Evolutionary conservation across 345 rosid species (phyloP), one percentile per base, ranked within the genome.

Genomic region (Gossypium thurberi): DNA sequence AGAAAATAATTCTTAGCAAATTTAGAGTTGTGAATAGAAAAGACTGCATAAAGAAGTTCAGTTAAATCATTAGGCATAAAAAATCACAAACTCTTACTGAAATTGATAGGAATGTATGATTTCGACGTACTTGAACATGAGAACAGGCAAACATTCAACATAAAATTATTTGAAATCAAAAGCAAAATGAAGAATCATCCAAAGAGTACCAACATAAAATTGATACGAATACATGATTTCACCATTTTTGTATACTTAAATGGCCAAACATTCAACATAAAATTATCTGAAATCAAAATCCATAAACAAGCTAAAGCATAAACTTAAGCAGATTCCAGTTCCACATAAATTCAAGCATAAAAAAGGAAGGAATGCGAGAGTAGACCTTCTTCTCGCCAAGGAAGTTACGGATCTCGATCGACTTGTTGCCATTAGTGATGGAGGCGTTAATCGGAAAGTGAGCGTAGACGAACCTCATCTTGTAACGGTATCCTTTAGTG

Each of bases 381-480:
- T 8, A 1, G 2, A 88, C 92, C 90, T 78, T 86, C 74, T 84
- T 88, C 81, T 88, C 89, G 46, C 92, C 90, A 2, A 88, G 88
- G 63, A 88, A 88, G 80, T 86, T 88, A 40, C 90, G 84, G 83
- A 91, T 91, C 90, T 91, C 94, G 20, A 91, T 91, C 59, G 93
- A 72, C 40, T 74, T 83, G 80, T 61, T 81, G 58, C 62, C 11
- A 52, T 77, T 81, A 6, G 78, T 70, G 80, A 91, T 91, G 51
- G 92, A 88, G 10, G 97, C 92, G 71, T 91, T 91, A 81, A 89
- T 91, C 3, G 93, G 95, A 11, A 91, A 91, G 73, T 91, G 97
- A 65, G 94, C 94, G 62, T 89, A 91, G 63, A 91, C 94, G 67
- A 91, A 91, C 42, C 97, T 79, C 97, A 91, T 91, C 85, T 83